Conservation (phyloP, 345 rosid genomes). For the Citrus medica region DNA sequence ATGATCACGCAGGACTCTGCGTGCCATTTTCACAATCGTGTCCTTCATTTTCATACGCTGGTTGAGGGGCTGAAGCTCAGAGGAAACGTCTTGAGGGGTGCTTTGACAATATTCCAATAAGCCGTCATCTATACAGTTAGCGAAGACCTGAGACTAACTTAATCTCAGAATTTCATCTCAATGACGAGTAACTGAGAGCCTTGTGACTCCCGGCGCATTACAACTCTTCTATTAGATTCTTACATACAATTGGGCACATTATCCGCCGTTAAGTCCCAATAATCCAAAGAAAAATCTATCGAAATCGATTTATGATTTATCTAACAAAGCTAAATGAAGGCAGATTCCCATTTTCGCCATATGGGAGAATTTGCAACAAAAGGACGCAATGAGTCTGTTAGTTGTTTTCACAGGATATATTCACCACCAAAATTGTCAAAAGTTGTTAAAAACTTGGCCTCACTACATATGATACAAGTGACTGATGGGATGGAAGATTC, state of each 20-base stretch:
- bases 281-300: neutral
- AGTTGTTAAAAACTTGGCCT: neutral
- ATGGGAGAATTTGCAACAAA: neutral
- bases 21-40: neutral
- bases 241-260: neutral
- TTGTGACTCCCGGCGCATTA: too few relatives aligned
- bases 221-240: too few relatives aligned
- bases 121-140: too few relatives aligned
- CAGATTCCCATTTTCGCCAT: neutral
- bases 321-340: neutral
- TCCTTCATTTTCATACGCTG: neutral
- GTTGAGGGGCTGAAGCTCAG: neutral
- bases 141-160: too few relatives aligned
- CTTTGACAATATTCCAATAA: too few relatives aligned
- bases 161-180: too few relatives aligned
- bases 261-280: neutral
- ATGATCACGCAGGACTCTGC: too few relatives aligned
- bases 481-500: neutral
- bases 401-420: neutral
- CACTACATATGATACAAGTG: neutral
- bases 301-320: neutral
- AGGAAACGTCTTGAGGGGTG: too few relatives aligned
- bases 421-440: neutral
- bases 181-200: too few relatives aligned
- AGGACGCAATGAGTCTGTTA: neutral